Conservation (phyloP, 1,284 basidiomycete genomes). For the Gymnopus androsaceus region DNA sequence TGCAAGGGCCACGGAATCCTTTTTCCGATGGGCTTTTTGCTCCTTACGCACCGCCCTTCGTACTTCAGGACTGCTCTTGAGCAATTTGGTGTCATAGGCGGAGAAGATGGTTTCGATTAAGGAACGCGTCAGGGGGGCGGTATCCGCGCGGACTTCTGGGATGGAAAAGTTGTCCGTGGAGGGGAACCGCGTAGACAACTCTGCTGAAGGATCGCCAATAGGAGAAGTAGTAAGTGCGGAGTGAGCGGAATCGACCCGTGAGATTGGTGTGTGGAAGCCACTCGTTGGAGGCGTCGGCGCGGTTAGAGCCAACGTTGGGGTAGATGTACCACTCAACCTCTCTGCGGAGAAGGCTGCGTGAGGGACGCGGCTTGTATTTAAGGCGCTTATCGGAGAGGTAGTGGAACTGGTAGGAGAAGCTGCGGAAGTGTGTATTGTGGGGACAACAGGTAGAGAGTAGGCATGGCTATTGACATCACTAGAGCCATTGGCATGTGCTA, state of each 20-base stretch:
- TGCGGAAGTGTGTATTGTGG: conserved; percentile 2
- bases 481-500: background rate
- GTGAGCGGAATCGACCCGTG: background rate
- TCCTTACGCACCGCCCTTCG: conserved; percentile 9
- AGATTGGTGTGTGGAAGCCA: background rate
- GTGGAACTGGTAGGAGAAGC: background rate
- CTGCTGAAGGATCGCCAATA: background rate
- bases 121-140: conserved; percentile 28
- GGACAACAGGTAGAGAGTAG: conserved; percentile 7
- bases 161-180: background rate
- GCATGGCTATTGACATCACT: background rate
- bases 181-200: background rate
- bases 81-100: conserved; percentile 15
- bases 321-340: background rate
- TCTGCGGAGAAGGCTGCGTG: background rate
- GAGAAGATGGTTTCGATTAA: conserved; percentile 13
- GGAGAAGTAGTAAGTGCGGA: conserved; percentile 5
- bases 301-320: conserved; percentile 8
- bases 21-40: conserved; percentile 10
- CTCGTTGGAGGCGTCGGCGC: conserved; percentile 13
- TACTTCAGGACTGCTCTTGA: conserved; percentile 4
- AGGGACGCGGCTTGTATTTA: background rate
- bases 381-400: background rate
- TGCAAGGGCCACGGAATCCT: background rate
- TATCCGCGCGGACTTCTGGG: conserved; percentile 29